A percentile compares a stretch with the other conserved stretches of the same genome.
Evolutionary conservation across 345 rosid species (phyloP).

Genomic region (Rhodomyrtus tomentosa): DNA sequence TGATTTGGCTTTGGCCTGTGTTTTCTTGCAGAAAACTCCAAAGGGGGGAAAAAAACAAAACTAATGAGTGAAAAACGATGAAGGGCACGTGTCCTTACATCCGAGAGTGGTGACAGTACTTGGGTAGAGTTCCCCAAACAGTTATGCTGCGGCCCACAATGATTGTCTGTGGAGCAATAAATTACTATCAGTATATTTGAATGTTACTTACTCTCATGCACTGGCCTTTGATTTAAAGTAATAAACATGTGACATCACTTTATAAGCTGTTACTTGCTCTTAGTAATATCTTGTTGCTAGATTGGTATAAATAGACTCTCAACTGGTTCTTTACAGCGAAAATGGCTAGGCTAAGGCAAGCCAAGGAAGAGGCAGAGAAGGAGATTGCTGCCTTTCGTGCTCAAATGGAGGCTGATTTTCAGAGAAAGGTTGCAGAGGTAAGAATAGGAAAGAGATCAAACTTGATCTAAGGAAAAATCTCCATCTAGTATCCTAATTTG

Average conservation of each 20-base stretch:
- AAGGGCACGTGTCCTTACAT: background rate
- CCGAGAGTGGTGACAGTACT: background rate
- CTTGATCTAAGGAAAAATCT: background rate
- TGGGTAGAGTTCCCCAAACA: background rate
- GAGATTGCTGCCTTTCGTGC: conserved; percentile 58
- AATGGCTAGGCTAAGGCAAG: conserved; percentile 70
- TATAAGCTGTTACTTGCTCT: background rate
- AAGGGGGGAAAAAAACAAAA: too few species aligned
- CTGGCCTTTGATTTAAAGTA: background rate
- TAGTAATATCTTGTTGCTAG: background rate
- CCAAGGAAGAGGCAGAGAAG: conserved; percentile 81
- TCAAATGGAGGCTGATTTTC: conserved; percentile 57
- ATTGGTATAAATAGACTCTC: background rate
- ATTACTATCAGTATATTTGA: background rate
- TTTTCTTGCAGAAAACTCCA: too few species aligned
- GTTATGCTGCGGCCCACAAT: background rate
- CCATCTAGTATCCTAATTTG: background rate
- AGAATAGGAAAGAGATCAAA: background rate
- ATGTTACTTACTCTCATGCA: background rate
- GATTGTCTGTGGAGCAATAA: background rate
- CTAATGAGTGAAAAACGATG: background rate
- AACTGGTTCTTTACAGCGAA: conserved; percentile 33
- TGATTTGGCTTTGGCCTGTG: background rate
- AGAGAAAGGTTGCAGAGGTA: conserved; percentile 64
- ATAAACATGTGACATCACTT: background rate